A percentile compares a stretch with the other conserved stretches of the same genome.
phyloP scores from a whole-genome alignment of 2,329 filamentous ascomycete genomes.

The Exophiala oligosperma region DNA sequence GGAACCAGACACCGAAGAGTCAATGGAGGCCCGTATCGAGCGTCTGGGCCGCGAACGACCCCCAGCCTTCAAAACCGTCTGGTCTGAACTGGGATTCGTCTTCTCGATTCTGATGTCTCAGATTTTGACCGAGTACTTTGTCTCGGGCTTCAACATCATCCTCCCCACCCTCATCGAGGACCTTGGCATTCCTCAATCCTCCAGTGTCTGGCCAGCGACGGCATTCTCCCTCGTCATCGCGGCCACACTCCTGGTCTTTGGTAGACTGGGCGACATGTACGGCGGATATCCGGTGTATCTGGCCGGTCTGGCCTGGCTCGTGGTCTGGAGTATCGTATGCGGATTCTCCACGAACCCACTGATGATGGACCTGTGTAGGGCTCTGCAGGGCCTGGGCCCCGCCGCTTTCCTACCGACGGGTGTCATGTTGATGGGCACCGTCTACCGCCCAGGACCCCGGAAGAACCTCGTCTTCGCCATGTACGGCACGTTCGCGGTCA shows the following conservation, averaged over 20 bases:
- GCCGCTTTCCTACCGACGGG: slow-evolving; percentile 71
- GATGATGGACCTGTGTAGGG: slow-evolving; percentile 73
- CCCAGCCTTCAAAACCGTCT: slow-evolving; percentile 51
- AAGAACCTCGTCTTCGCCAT: slow-evolving; percentile 68
- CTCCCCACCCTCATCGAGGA: slow-evolving; percentile 64
- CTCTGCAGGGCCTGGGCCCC: slow-evolving; percentile 71
- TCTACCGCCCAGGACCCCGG: slow-evolving; percentile 66
- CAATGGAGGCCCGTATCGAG: slow-evolving; percentile 47
- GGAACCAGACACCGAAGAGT: slow-evolving; percentile 24
- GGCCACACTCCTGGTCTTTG: slow-evolving; percentile 55
- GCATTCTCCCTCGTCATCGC: slow-evolving; percentile 53
- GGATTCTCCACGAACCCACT: slow-evolving; percentile 68
- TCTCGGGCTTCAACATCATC: slow-evolving; percentile 72
- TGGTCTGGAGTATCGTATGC: slow-evolving; percentile 66
- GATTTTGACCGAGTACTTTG: slow-evolving; percentile 69
- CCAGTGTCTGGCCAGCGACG: slow-evolving; percentile 56
- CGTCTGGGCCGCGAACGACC: slow-evolving; percentile 64
- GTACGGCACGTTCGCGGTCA: slow-evolving; percentile 54
- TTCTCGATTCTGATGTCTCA: slow-evolving; percentile 63
- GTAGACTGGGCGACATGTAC: slow-evolving; percentile 58
- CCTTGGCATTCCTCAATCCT: slow-evolving; percentile 66
- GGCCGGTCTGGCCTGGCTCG: slow-evolving; percentile 62
- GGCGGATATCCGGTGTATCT: slow-evolving; percentile 66
- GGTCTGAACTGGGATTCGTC: slow-evolving; percentile 63
- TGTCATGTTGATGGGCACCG: slow-evolving; percentile 64